phyloP scores from a whole-genome alignment of 192 early-diverging fungal genomes.

The Haplosporangium gracile region DNA sequence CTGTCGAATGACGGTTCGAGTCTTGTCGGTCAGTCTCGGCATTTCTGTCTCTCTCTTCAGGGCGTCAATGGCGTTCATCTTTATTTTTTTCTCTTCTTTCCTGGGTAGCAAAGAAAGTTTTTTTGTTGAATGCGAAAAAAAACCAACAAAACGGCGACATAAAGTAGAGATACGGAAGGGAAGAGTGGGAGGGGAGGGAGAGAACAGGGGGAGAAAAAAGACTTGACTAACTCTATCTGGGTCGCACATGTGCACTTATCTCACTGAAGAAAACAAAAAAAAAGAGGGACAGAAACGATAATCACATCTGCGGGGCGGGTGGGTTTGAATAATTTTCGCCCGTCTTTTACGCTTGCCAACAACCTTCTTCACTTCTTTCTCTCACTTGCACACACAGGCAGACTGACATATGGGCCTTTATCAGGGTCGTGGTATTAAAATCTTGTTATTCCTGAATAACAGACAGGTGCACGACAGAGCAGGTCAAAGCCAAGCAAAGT shows the following conservation, averaged over 20 bases:
- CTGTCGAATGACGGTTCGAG: neutral
- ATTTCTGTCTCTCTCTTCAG: neutral
- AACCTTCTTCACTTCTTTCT: neutral
- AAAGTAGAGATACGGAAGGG: neutral
- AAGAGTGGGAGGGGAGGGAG: neutral
- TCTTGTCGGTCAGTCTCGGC: neutral
- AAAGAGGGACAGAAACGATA: neutral
- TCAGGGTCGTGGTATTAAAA: neutral
- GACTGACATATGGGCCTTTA: neutral
- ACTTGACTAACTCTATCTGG: neutral
- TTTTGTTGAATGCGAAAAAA: neutral
- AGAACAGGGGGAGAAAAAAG: neutral
- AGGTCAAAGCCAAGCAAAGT: neutral
- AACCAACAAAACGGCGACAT: neutral
- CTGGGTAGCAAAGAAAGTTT: neutral
- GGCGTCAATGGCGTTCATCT: neutral
- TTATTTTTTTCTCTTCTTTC: neutral
- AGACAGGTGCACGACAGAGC: neutral
- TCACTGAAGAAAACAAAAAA: neutral
- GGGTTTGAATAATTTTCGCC: neutral
- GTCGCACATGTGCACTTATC: too few relatives aligned
- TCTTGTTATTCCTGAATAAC: neutral
- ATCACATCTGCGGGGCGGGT: neutral
- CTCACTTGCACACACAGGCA: neutral
- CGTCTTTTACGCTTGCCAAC: neutral